Conservation (phyloP, 306 rosid genomes). For the Ochetophila trinervis region DNA sequence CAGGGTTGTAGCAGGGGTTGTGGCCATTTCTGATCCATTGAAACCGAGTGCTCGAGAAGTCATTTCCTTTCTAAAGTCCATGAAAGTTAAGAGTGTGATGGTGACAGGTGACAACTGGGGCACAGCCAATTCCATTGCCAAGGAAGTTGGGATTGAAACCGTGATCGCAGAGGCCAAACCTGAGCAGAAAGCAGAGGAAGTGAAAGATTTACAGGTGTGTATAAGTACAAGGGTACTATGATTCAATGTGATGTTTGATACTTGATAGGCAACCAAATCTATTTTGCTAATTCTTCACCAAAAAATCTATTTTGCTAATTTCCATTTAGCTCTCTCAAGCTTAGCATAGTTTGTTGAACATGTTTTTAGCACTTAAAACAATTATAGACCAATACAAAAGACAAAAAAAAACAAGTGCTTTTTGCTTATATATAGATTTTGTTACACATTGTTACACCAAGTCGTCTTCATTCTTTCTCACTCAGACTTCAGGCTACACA, state of each 20-base stretch:
- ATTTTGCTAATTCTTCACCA: too few species aligned
- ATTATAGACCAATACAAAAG: too few species aligned
- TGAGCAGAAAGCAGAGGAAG: conserved; percentile 56
- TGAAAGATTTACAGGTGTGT: conserved; percentile 69
- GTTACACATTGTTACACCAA: too few species aligned
- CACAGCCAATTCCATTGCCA: conserved; percentile 79
- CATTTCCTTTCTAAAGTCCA: conserved; percentile 64
- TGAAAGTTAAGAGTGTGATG: conserved; percentile 70
- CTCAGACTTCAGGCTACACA: conserved; percentile 46
- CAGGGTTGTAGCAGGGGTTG: conserved; percentile 50
- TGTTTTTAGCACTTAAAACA: too few species aligned
- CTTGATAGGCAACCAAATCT: too few species aligned
- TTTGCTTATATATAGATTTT: too few species aligned
- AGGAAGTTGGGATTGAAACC: conserved; percentile 66
- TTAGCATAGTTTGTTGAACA: too few species aligned
- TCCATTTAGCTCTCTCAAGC: too few species aligned
- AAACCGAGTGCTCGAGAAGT: conserved; percentile 67
- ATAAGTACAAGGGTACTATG: too few species aligned
- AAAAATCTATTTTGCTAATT: too few species aligned
- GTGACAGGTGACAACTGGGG: conserved; percentile 94
- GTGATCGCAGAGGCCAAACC: conserved; percentile 81
- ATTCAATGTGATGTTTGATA: too few species aligned
- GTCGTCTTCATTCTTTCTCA: background rate
- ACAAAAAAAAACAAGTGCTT: too few species aligned
- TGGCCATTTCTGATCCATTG: conserved; percentile 76